Conservation (phyloP, 2,329 filamentous ascomycete species). For the Hymenotorrendiella dingleyae region DNA sequence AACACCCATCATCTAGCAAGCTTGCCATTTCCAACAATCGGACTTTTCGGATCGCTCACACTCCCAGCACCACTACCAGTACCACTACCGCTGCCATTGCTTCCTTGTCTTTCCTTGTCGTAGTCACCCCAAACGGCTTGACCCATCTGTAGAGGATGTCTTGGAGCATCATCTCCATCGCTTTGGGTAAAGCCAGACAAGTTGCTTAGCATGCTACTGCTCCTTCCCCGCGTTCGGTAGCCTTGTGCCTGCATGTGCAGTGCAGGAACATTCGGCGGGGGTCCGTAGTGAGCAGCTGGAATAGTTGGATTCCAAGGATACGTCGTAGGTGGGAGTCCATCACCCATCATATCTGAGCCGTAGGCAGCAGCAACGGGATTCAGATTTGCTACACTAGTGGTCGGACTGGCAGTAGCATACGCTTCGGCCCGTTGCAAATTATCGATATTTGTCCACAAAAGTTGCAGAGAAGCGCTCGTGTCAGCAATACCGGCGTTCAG, state of each 20-base stretch:
- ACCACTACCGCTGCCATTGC: conserved; percentile 33
- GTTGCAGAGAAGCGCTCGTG: conserved; percentile 9
- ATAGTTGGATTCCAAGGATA: conserved; percentile 23
- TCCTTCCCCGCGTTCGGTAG: conserved; percentile 43
- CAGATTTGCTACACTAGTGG: conserved; percentile 19
- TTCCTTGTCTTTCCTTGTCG: conserved; percentile 18
- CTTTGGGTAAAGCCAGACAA: conserved; percentile 62
- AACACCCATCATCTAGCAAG: conserved; percentile 5
- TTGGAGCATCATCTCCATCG: conserved; percentile 34
- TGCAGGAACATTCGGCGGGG: background rate
- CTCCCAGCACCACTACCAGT: conserved; percentile 39
- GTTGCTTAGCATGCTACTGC: conserved; percentile 62
- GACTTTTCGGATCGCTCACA: conserved; percentile 47
- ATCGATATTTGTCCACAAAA: conserved; percentile 9
- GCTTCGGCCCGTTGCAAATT: conserved; percentile 8
- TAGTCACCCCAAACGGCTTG: conserved; percentile 17
- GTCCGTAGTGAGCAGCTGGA: conserved; percentile 6
- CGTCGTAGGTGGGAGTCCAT: conserved; percentile 7
- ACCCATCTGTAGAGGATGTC: conserved; percentile 8
- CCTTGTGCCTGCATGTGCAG: conserved; percentile 11
- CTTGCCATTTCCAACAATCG: conserved; percentile 24
- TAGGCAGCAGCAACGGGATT: conserved; percentile 1
- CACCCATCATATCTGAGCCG: conserved; percentile 9
- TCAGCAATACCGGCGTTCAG: conserved; percentile 15
- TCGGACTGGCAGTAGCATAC: conserved; percentile 16